Base-by-base conservation (phyloP, 805 yeast genomes). In the Naumovozyma baii region DNA sequence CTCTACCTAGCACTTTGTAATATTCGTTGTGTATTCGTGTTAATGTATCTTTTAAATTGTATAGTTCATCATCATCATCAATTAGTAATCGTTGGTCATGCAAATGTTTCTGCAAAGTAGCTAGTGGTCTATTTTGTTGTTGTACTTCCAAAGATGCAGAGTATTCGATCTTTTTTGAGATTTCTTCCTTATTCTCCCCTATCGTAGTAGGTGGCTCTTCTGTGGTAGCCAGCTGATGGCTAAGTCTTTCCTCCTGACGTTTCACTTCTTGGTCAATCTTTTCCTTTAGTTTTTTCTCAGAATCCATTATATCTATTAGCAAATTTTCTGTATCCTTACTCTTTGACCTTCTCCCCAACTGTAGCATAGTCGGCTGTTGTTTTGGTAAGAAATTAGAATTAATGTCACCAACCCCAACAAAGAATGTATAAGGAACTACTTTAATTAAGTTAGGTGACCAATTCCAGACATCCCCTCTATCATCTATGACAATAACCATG, bases 401-500 rank as follows among this genome's bases (percentile, higher is more conserved):
- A 54, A 92, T 92, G 65, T 92, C 98, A 20, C 98, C 98, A 41
- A 90, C 86, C 9, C 97, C 97, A 29, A 88, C 94, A 53, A 92
- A 92, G 52, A 92, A 92, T 57, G 85, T 95, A 59, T 86, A 92
- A 0, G 98, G 98, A 2, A 87, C 82, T 4, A 90, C 97, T 61
- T 90, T 85, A 42, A 92, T 77, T 50, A 92, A 66, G 56, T 92
- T 88, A 10, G 82, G 78, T 49, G 86, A 83, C 98, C 98, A 92
- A 54, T 83, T 84, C 98, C 98, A 92, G 16, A 92, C 98, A 60
- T 92, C 98, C 2, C 96, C 98, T 57, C 98, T 74, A 60, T 92
- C 98, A 61, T 92, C 98, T 43, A 92, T 92, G 34, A 92, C 80
- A 2, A 84, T 92, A 25, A 92, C 98, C 95, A 92, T 83, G 14